phyloP scores from a whole-genome alignment of 805 yeast genomes.

The Yamadazyma akitaensis region DNA sequence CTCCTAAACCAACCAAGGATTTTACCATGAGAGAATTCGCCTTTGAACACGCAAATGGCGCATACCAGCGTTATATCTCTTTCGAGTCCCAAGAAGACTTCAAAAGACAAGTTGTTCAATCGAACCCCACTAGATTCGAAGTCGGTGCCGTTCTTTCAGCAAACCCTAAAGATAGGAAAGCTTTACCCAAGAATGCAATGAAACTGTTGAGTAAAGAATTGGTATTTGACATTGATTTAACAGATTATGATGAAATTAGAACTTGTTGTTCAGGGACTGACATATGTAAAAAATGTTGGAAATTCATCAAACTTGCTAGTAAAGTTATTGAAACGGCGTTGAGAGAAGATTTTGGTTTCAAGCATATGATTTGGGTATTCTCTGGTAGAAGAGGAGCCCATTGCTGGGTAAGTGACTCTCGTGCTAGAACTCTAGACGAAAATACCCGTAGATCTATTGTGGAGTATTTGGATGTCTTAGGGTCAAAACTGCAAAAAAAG shows the following conservation, averaged over 20 bases:
- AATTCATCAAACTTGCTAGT: conserved; percentile 81
- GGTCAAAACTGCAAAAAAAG: conserved; percentile 21
- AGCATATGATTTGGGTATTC: conserved; percentile 87
- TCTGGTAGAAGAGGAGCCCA: conserved; percentile 99
- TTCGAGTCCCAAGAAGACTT: conserved; percentile 66
- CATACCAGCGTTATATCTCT: conserved; percentile 86
- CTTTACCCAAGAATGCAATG: conserved; percentile 71
- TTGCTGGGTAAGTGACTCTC: conserved; percentile 91
- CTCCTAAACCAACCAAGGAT: conserved; percentile 68
- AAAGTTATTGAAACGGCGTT: conserved; percentile 69
- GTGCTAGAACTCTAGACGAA: conserved; percentile 77
- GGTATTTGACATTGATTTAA: conserved; percentile 95
- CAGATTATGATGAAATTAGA: conserved; percentile 91
- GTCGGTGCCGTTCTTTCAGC: conserved; percentile 88
- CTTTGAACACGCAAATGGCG: conserved; percentile 81
- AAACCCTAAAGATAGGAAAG: conserved; percentile 82
- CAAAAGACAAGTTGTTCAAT: conserved; percentile 66
- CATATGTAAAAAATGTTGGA: conserved; percentile 92
- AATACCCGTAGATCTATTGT: conserved; percentile 71
- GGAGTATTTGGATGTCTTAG: conserved; percentile 77
- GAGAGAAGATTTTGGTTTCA: conserved; percentile 84
- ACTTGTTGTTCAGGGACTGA: conserved; percentile 88
- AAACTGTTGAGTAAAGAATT: conserved; percentile 82
- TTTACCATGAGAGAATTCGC: conserved; percentile 93
- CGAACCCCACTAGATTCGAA: conserved; percentile 89